These are phyloP conservation scores for Schwanniomyces sp. DNA, from an alignment of 805 yeast species.

Conservation along the genomic window DNA sequence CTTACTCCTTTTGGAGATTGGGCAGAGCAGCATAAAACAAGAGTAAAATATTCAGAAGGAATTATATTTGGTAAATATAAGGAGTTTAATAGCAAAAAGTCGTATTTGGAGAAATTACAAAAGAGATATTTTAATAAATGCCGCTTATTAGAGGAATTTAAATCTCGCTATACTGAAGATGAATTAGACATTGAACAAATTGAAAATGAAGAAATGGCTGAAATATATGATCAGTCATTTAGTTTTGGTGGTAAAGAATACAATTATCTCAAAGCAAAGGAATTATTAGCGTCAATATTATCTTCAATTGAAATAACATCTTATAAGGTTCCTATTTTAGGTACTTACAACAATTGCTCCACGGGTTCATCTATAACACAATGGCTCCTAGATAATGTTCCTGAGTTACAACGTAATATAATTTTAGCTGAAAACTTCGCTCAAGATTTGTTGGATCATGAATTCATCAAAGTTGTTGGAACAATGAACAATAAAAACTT, in stretches of 20 bases:
- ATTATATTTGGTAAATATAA: conserved; percentile 51
- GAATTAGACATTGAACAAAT: conserved; percentile 32
- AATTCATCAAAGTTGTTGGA: conserved; percentile 66
- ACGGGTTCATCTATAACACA: conserved; percentile 61
- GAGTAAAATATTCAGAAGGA: conserved; percentile 62
- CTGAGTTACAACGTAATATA: conserved; percentile 44
- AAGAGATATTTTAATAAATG: conserved; percentile 77
- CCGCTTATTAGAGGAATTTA: conserved; percentile 67
- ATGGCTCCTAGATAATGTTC: conserved; percentile 53
- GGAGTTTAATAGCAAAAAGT: conserved; percentile 48
- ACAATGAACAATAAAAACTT: conserved; percentile 54
- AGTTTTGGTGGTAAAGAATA: conserved; percentile 32
- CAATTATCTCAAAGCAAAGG: conserved; percentile 27
- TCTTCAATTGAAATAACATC: conserved; percentile 49
- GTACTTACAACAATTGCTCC: conserved; percentile 61
- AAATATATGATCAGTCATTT: conserved; percentile 13
- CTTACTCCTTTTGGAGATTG: conserved; percentile 71
- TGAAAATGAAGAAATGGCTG: conserved; percentile 17
- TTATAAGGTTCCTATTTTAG: conserved; percentile 66
- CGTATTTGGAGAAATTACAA: conserved; percentile 55
- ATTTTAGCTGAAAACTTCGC: conserved; percentile 72
- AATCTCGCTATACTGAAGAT: conserved; percentile 46
- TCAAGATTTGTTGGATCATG: conserved; percentile 62
- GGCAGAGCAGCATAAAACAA: conserved; percentile 69
- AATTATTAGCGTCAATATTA: conserved; percentile 34